Base-by-base conservation (phyloP, 2,329 filamentous ascomycete species). In the Colletotrichum higginsianum region DNA sequence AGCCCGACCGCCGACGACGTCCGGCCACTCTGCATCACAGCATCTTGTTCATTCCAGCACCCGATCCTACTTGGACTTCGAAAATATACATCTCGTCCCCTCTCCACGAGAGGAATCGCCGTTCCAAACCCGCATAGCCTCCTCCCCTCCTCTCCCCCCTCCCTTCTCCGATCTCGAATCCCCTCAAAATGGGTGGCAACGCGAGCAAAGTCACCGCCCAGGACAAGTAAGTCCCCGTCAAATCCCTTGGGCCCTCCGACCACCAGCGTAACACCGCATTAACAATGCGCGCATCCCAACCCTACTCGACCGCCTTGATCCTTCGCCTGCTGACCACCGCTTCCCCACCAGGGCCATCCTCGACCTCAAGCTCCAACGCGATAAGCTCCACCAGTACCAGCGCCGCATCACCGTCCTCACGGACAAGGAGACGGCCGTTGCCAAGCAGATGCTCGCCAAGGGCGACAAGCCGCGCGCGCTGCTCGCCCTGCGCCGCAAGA, bases 361-460 rank as follows among this genome's bases (percentile, higher is more conserved):
- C 79, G 95, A 98, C 84, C 93, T 98, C 85, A 98, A 98, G 86
- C 94, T 91, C 83, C 96, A 98, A 85, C 95, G 96, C 82, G 96
- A 99, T 87, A 97, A 95, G 82, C 92, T 99, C 4, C 95, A 97
- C 79, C 95, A 97, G 82, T 98, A 98, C 85, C 96, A 98, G 83
- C 93, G 93, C 78, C 93, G 94, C 78, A 96, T 99, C 79, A 92
- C 91, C 46, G 87, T 94, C 62, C 90, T 99, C 47, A 98, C 96
- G 8, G 89, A 92, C 79, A 93, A 93, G 75, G 96, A 99, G 84
- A 98, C 93, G 60, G 92, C 91, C 56, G 93, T 98, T 69, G 96
- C 96, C 26, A 91, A 90, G 75, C 89, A 94, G 84, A 95, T 97
- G 84, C 88, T 98, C 23, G 90, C 91, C 21, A 88, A 90, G 72